Conservation (phyloP, 306 rosid species). For the Rosa persica region DNA sequence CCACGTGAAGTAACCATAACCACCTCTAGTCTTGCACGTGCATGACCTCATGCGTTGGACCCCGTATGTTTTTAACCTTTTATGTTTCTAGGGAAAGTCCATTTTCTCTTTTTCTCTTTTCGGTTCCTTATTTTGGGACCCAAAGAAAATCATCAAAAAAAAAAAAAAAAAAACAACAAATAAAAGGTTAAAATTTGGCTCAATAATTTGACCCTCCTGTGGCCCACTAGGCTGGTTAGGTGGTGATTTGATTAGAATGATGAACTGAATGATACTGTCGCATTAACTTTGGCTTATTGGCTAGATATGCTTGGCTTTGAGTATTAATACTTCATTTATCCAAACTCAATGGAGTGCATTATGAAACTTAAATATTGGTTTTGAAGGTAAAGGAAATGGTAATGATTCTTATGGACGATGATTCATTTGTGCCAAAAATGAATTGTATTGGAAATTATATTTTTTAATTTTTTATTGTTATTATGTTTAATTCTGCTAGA, state of each 20-base stretch:
- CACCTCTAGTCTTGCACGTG: constrained; percentile 7
- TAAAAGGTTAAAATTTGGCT: too few relatives aligned
- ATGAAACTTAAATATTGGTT: too few relatives aligned
- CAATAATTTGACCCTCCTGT: too few relatives aligned
- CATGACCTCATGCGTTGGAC: background rate
- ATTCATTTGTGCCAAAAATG: too few relatives aligned
- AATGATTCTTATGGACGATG: background rate
- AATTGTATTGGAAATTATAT: too few relatives aligned
- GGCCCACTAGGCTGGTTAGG: background rate
- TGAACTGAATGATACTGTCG: background rate
- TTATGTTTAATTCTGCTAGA: too few relatives aligned
- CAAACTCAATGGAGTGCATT: background rate
- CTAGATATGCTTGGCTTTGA: background rate
- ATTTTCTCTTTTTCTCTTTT: too few relatives aligned
- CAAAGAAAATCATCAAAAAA: too few relatives aligned
- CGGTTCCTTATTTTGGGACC: too few relatives aligned
- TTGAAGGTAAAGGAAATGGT: too few relatives aligned
- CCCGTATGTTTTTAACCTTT: background rate
- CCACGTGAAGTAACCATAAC: constrained; percentile 24
- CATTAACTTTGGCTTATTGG: background rate
- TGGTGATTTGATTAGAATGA: background rate
- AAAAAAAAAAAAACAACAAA: too few relatives aligned
- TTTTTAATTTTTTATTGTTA: too few relatives aligned
- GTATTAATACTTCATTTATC: background rate
- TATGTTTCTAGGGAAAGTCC: background rate